phyloP scores from a whole-genome alignment of 73 alveolate genomes.

The Tetrahymena borealis region DNA sequence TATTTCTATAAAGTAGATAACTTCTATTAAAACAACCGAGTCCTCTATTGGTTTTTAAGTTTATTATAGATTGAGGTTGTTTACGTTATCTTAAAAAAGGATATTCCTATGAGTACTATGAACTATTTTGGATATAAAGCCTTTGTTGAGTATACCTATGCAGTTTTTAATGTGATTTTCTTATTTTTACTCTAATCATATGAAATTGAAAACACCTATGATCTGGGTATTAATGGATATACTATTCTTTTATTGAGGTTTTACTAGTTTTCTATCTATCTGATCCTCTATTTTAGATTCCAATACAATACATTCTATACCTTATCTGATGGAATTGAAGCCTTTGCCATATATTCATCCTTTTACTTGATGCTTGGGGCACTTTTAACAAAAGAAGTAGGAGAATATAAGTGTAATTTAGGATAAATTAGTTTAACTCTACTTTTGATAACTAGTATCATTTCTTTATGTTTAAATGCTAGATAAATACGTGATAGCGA shows the following conservation, averaged over 20 bases:
- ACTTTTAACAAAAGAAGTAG: not conserved
- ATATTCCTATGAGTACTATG: not conserved
- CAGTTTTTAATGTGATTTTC: not conserved
- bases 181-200: not conserved
- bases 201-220: not conserved
- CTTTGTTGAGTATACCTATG: not conserved
- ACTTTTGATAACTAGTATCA: not conserved
- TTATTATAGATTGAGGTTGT: not conserved
- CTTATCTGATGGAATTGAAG: not conserved
- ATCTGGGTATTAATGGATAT: not conserved
- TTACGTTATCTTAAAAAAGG: not conserved
- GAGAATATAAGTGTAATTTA: not conserved
- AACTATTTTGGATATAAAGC: not conserved
- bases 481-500: not conserved
- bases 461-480: not conserved
- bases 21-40: not conserved
- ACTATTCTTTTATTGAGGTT: not conserved
- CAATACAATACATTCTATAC: not conserved
- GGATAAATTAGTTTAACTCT: not conserved
- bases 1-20: not conserved
- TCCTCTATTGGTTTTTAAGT: not conserved
- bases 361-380: not conserved
- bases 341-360: not conserved
- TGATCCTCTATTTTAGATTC: not conserved
- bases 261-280: not conserved